Percentiles rank a stretch among this genome's conserved stretches.
These are phyloP conservation scores for Rhizopus microsporus DNA, from an alignment of 371 early-diverging fungal species.

Conservation along the genomic window DNA sequence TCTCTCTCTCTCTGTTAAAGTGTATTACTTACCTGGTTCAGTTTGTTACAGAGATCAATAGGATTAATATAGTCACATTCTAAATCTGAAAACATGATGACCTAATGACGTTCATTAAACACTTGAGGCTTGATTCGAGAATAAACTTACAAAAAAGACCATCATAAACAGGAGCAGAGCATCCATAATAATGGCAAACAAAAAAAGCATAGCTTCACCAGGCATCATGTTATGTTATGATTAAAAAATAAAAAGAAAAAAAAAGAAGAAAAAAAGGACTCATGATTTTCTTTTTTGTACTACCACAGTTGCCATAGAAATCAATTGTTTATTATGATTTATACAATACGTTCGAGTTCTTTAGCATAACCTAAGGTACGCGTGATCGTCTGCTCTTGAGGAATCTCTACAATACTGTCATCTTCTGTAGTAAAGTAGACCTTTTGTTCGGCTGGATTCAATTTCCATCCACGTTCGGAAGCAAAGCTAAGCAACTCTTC, in stretches of 20 bases:
- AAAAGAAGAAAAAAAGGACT: constrained; percentile 11
- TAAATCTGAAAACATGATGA: constrained; percentile 91
- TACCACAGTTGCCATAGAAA: not conserved
- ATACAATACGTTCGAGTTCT: constrained; percentile 97
- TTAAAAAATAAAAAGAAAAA: constrained; percentile 6
- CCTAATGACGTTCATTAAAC: constrained; percentile 50
- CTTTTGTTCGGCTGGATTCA: constrained; percentile 77
- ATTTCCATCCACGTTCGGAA: constrained; percentile 79
- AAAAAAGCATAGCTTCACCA: constrained; percentile 77
- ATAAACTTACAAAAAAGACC: constrained; percentile 86
- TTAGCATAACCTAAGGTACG: constrained; percentile 87
- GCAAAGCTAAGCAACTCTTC: constrained; percentile 83
- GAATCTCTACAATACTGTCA: constrained; percentile 69
- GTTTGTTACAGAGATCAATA: constrained; percentile 93
- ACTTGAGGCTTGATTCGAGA: not conserved
- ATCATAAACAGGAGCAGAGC: constrained; percentile 89
- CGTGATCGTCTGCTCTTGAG: constrained; percentile 80
- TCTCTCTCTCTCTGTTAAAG: not conserved
- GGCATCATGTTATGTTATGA: constrained; percentile 52
- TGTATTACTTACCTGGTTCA: constrained; percentile 78
- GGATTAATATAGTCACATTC: constrained; percentile 98
- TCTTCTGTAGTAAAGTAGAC: constrained; percentile 78
- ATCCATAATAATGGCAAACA: constrained; percentile 89
- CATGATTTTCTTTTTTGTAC: not conserved
- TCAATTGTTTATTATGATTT: constrained; percentile 30